phyloP scores from a whole-genome alignment of 2,329 filamentous ascomycete species.

The Alternaria consortialis region DNA sequence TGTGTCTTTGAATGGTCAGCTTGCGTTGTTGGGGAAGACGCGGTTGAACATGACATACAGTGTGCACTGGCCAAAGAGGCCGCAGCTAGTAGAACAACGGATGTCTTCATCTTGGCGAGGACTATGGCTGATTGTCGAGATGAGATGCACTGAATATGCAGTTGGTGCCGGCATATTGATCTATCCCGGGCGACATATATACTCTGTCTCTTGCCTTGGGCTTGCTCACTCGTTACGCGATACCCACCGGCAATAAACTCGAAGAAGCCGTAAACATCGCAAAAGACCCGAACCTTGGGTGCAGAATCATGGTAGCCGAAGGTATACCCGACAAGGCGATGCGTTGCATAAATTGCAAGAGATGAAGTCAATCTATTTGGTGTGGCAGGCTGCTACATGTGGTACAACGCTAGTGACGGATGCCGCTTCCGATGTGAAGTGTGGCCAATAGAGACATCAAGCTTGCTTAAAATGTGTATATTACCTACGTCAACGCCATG shows the following conservation, averaged over 20 bases:
- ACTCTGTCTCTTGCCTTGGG: neutral
- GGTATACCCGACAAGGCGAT: neutral
- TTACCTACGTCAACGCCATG: slow-evolving; percentile 15
- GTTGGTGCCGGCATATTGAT: slow-evolving; percentile 1
- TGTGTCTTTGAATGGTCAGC: slow-evolving; percentile 11
- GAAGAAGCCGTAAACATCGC: neutral
- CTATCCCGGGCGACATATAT: slow-evolving; percentile 4
- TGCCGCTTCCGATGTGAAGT: slow-evolving; percentile 3
- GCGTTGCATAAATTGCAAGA: slow-evolving; percentile 12
- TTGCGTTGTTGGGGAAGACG: fast-evolving
- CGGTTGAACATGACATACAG: slow-evolving; percentile 1
- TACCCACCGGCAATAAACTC: slow-evolving; percentile 6
- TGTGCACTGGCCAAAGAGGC: slow-evolving; percentile 15
- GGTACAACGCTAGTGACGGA: slow-evolving; percentile 10
- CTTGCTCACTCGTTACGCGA: neutral
- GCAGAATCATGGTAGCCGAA: neutral
- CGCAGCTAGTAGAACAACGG: slow-evolving; percentile 3
- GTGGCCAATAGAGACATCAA: neutral
- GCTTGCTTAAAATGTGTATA: neutral
- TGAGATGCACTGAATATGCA: neutral
- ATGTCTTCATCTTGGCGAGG: slow-evolving; percentile 10
- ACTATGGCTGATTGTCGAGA: neutral
- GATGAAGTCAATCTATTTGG: slow-evolving; percentile 13
- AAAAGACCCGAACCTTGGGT: neutral
- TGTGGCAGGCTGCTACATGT: neutral